Base-by-base conservation (phyloP, 2,329 filamentous ascomycete genomes). In the Cladosporium sp. region DNA sequence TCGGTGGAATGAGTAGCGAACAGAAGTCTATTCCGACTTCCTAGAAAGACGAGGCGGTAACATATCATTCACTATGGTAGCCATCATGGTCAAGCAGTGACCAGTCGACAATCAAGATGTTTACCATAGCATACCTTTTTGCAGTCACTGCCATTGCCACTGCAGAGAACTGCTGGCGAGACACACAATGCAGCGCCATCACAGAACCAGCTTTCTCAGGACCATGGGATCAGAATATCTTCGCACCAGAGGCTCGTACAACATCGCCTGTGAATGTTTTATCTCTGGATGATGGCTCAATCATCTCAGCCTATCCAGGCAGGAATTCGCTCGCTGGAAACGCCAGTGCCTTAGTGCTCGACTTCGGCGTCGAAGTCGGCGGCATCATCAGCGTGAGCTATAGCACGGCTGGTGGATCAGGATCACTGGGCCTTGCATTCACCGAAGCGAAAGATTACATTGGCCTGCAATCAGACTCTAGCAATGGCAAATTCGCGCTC, bases 281-380 rank as follows among this genome's bases (percentile, higher is more conserved):
- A 4, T 78, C 77, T 3, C 72, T 77, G 1, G 71, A 70, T 4
- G 78, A 71, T 64, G 77, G 70, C 56, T 73, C 68, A 44, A 66
- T 66, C 63, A 76, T 77, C 71, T 73, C 73, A 5, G 33, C 67
- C 49, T 78, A 78, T 72, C 65, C 74, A 6, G 69, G 74, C 52
- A 52, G 67, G 16, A 71, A 72, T 2, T 71, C 69, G 1, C 72
- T 84, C 5, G 68, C 69, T 10, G 78, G 80, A 12, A 85, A 86
- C 70, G 83, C 82, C 12, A 84, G 83, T 3, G 78, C 79, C n/a
- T 72, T 85, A 1, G 81, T 87, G 1, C 85, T 86, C 65, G 86
- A 88, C 72, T 88, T 88, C 71, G 85, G 85, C 4, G 77, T 81
- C 28, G 84, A 87, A 71, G 84, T 88, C 5, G 85, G 85, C 44